Evolutionary conservation across 352 stramenopile genomes (phyloP), one percentile per base, ranked within the genome.

Genomic region (Globisporangium nagaii): DNA sequence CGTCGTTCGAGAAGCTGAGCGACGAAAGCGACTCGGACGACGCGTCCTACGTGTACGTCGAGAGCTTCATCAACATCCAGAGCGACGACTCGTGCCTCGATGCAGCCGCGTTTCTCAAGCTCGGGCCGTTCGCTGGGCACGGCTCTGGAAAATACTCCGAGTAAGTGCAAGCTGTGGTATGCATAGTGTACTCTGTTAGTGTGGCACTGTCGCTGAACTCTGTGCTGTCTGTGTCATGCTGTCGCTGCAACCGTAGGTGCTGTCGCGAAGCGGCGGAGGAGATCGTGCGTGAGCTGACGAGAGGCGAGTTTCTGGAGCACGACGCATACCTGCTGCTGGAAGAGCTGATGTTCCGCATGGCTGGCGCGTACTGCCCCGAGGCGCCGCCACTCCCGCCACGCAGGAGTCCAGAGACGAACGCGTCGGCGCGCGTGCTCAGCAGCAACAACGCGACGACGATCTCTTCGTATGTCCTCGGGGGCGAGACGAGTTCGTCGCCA

Each of bases 321-420:
- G 81, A 91, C 20, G 70, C 76, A 13, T 91, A 78, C 25, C 49
- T 81, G 7, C 30, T 91, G 0, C 58, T 91, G 3, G 81, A 87
- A 45, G 66, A 84, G 28, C 64, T 91, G 34, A 91, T 91, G 81
- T 10, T 82, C 28, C 78, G 81, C 20, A 91, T 91, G 81, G 76
- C 74, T 20, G 76, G 78, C 2, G 71, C 79, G 0, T 91, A 82
- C 53, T 91, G 76, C 24, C 78, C 77, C 0, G 69, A 85, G 40
- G 27, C 43, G 43, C 10, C 47, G 53, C n/a, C n/a, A 17, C 30
- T 32, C 40, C 36, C 25, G 49, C 45, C 30, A 49, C 58, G 13
- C 62, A 63, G 39, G 19, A 54, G 11, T 13, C 27, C 43, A 25
- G 17, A 36, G 39, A 35, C 37, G 30, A 19, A 4, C 41, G 32